Evolutionary conservation across 768 basidiomycete species (phyloP).

Genomic region (Psilocybe sp.): DNA sequence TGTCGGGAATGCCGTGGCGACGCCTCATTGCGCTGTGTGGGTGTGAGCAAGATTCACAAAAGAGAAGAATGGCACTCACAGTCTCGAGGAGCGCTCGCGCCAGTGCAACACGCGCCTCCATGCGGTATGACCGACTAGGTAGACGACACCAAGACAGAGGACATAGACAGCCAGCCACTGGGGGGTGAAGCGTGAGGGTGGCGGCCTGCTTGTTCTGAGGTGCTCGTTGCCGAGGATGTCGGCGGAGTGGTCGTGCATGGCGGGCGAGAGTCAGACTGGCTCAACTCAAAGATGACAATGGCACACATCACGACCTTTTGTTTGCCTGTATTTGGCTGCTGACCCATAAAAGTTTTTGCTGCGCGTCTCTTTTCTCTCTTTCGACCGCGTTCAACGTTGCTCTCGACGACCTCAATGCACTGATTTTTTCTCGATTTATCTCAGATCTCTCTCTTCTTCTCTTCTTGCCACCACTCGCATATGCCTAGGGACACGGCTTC

Average conservation of each 20-base stretch:
- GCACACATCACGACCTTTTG: no score
- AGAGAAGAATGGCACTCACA: slow-evolving; percentile 41
- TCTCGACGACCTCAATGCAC: slow-evolving; percentile 5
- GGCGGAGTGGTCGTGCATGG: slow-evolving; percentile 33
- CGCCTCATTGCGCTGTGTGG: slow-evolving; percentile 61
- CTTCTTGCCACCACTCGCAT: slow-evolving; percentile 50
- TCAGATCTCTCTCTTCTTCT: slow-evolving; percentile 14
- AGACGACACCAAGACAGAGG: slow-evolving; percentile 32
- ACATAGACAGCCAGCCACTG: no score
- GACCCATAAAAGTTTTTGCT: no score
- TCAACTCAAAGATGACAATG: slow-evolving; percentile 24
- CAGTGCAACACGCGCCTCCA: slow-evolving; percentile 51
- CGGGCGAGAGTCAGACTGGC: slow-evolving; percentile 35
- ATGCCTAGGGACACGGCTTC: slow-evolving; percentile 76
- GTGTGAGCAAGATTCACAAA: neutral
- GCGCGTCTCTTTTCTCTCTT: neutral
- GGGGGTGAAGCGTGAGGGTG: no score
- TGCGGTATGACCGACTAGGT: slow-evolving; percentile 33
- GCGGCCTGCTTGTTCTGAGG: no score
- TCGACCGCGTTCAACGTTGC: slow-evolving; percentile 8
- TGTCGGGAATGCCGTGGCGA: slow-evolving; percentile 81
- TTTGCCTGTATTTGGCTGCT: no score
- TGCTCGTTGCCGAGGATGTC: neutral
- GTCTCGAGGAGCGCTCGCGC: slow-evolving; percentile 61
- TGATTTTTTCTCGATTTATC: slow-evolving; percentile 4